Evolutionary conservation across 345 rosid genomes (phyloP).

Genomic region (Brassica nigra): DNA sequence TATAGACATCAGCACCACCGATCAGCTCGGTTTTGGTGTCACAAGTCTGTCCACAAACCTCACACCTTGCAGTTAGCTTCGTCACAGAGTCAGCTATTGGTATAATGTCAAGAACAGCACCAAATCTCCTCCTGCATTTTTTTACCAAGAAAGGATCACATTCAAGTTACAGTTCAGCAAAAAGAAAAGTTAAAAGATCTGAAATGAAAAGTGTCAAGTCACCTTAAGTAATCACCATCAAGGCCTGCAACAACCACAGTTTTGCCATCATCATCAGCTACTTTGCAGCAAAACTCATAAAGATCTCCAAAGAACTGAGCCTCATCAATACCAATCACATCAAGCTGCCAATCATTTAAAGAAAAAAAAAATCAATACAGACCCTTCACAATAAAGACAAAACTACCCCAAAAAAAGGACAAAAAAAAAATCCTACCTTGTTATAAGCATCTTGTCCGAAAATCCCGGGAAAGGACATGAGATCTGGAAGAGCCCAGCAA

Average conservation of each 20-base stretch:
- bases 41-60: conserved; percentile 68
- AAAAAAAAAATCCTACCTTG: conserved; percentile 43
- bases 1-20: conserved; percentile 78
- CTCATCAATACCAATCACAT: conserved; percentile 93
- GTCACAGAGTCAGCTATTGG: conserved; percentile 84
- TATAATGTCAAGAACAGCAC: conserved; percentile 73
- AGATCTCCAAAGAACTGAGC: conserved; percentile 94
- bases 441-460: conserved; percentile 66
- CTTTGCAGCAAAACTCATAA: conserved; percentile 82
- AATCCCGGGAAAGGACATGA: conserved; percentile 52
- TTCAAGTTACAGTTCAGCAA: neutral
- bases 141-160: neutral
- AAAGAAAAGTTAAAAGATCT: neutral
- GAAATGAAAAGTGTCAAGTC: neutral
- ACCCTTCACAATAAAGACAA: conserved; percentile 16
- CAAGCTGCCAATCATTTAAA: conserved; percentile 52
- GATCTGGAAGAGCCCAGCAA: conserved; percentile 80
- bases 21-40: conserved; percentile 71
- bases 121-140: conserved; percentile 69
- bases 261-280: conserved; percentile 82
- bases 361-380: neutral
- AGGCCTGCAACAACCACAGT: conserved; percentile 77
- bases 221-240: conserved; percentile 94
- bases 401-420: neutral
- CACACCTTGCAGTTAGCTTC: conserved; percentile 80